Evolutionary conservation across 208 protist species (phyloP).

Genomic region (Trypanosoma scelopori): DNA sequence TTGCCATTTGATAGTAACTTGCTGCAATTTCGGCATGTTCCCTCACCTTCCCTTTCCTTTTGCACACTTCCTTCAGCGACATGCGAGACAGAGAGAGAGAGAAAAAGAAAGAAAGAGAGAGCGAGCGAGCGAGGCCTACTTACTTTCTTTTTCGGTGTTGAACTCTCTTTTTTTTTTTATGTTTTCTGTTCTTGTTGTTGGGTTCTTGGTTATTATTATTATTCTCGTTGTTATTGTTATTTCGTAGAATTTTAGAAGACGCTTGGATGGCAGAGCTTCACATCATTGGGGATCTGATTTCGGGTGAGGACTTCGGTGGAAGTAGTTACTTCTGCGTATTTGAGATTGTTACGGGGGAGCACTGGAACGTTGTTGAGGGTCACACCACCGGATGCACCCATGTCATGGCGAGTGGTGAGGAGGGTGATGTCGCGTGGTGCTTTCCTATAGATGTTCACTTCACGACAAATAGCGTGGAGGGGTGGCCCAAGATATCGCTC

Average conservation of each 20-base stretch:
- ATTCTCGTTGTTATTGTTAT: slow-evolving; percentile 16
- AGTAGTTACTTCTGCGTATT: slow-evolving; percentile 81
- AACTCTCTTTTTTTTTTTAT: too few relatives aligned
- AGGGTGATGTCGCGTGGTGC: slow-evolving; percentile 60
- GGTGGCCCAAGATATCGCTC: slow-evolving; percentile 88
- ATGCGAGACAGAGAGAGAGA: too few relatives aligned
- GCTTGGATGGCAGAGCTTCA: slow-evolving; percentile 76
- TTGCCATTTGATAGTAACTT: not conserved
- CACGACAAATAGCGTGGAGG: slow-evolving; percentile 63
- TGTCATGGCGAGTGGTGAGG: slow-evolving; percentile 59
- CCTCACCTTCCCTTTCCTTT: slow-evolving; percentile 4
- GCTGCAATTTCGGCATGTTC: not conserved
- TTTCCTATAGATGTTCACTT: slow-evolving; percentile 89
- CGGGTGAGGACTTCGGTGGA: slow-evolving; percentile 62
- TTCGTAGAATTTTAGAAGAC: not conserved
- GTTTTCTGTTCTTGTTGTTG: too few relatives aligned
- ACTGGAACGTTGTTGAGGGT: slow-evolving; percentile 78
- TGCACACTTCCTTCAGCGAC: too few relatives aligned
- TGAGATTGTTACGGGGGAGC: slow-evolving; percentile 68
- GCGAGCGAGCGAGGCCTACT: too few relatives aligned
- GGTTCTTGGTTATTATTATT: too few relatives aligned
- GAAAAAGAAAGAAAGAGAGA: too few relatives aligned
- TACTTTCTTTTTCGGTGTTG: too few relatives aligned
- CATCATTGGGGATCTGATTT: slow-evolving; percentile 79
- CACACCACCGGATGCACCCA: slow-evolving; percentile 77